Evolutionary conservation across 2,329 filamentous ascomycete species (phyloP), one percentile per base, ranked within the genome.

Genomic region (Thielaviopsis punctulata): DNA sequence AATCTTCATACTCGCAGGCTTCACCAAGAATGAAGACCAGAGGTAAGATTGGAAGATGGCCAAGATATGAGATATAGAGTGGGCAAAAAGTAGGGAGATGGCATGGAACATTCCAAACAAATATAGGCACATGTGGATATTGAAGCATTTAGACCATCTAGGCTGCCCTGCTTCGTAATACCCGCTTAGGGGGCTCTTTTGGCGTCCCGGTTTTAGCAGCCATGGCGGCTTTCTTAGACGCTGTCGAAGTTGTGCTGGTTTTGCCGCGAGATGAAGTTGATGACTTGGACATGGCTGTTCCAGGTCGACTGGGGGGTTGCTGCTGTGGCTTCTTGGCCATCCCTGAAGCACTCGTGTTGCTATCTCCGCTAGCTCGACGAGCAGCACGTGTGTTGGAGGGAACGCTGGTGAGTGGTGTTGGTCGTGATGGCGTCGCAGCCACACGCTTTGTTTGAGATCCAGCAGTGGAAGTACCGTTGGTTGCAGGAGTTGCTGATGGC

Each of bases 341-440:
- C 36, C 36, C 36, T 9, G 36, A 41, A 41, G 3, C 36, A 19
- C 36, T 41, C n/a, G 36, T 41, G 36, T 19, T 77, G 58, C 79
- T 84, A 15, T 75, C 70, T 60, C 79, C 79, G 61, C 80, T 84
- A 52, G 69, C 70, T 58, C 68, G 72, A 59, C 81, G 84, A 60
- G 68, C 65, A 62, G 76, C 72, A 56, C 73, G 70, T 52, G 66
- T 44, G 6, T 44, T n/a, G 7, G 44, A 53, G 22, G 44, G 25
- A 24, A 46, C 21, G 7, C n/a, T 68, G 33, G 68, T 72, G 55
- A 72, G 70, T 30, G 73, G 74, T 19, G 66, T 66, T 27, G 65
- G 36, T 63, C 30, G 66, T 21, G 23, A 39, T 46, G 13, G 43
- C 19, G 45, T 47, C 6, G 53, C 62, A 10, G 64, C 60, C 15